phyloP scores from a whole-genome alignment of 2,329 filamentous ascomycete genomes.

The Monosporascus sp. region DNA sequence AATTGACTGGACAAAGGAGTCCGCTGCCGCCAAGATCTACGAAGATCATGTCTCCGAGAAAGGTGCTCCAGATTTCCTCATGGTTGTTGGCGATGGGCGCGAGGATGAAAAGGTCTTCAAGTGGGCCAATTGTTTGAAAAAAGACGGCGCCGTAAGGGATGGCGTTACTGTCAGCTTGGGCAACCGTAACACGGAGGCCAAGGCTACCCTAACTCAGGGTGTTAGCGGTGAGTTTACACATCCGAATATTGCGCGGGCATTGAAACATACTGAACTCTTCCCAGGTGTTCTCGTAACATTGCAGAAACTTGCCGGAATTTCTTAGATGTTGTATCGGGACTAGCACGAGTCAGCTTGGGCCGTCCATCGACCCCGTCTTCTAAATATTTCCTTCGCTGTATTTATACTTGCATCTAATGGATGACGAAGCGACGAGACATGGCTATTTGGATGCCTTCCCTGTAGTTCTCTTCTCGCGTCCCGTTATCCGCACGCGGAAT shows the following conservation, averaged over 20 bases:
- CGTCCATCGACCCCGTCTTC: not conserved
- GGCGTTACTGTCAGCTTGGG: slow-evolving; percentile 85
- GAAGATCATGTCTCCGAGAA: slow-evolving; percentile 36
- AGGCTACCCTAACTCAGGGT: slow-evolving; percentile 80
- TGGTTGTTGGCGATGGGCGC: slow-evolving; percentile 84
- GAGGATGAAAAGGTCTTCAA: slow-evolving; percentile 92
- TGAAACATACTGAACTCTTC: slow-evolving; percentile 5
- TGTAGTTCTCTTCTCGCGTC: not conserved
- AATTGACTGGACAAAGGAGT: slow-evolving; percentile 80
- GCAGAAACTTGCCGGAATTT: slow-evolving; percentile 41
- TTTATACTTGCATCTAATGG: not conserved
- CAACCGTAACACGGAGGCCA: slow-evolving; percentile 81
- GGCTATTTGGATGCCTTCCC: not conserved
- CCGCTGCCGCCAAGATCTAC: slow-evolving; percentile 72
- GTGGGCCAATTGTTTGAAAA: slow-evolving; percentile 78
- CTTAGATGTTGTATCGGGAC: slow-evolving; percentile 19
- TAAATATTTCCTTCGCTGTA: slow-evolving; percentile 15
- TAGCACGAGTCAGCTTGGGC: not conserved
- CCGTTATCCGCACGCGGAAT: not conserved
- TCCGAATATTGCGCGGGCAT: slow-evolving; percentile 1
- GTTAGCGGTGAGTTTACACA: slow-evolving; percentile 67
- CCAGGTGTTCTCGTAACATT: slow-evolving; percentile 47
- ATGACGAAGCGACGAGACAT: not conserved
- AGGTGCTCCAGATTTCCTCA: slow-evolving; percentile 70
- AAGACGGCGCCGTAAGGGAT: slow-evolving; percentile 54